These are phyloP conservation scores for Alternaria sp. DNA, from an alignment of 2,329 filamentous ascomycete species.

Conservation along the genomic window DNA sequence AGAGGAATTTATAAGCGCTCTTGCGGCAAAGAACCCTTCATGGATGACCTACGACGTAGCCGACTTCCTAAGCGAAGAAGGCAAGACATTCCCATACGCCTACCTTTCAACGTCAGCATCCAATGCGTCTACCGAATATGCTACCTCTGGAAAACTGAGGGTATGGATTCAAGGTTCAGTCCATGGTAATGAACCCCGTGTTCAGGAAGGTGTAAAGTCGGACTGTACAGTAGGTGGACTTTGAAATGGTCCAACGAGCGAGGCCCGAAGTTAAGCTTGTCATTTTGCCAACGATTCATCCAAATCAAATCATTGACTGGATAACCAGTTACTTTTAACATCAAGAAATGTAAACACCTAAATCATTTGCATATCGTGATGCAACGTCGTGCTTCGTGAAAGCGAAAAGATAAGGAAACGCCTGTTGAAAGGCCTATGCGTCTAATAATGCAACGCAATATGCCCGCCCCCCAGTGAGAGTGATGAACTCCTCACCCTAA, in stretches of 20 bases:
- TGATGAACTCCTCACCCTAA: slow-evolving; percentile 42
- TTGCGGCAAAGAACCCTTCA: slow-evolving; percentile 43
- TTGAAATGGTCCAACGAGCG: neutral
- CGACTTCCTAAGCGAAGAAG: slow-evolving; percentile 48
- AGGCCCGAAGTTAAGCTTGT: neutral
- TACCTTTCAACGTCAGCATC: slow-evolving; percentile 33
- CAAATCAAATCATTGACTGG: neutral
- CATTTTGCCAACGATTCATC: neutral
- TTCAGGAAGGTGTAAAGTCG: slow-evolving; percentile 35
- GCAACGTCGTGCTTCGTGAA: neutral
- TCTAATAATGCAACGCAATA: slow-evolving; percentile 11
- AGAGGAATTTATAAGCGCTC: slow-evolving; percentile 37
- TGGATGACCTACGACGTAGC: slow-evolving; percentile 44
- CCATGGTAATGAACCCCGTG: slow-evolving; percentile 52
- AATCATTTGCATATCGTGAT: neutral
- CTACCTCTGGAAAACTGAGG: slow-evolving; percentile 38
- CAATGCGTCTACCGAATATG: slow-evolving; percentile 14
- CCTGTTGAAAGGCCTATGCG: slow-evolving; percentile 16
- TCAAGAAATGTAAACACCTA: neutral
- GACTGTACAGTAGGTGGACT: neutral
- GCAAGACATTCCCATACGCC: slow-evolving; percentile 44
- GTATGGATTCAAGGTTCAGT: slow-evolving; percentile 52
- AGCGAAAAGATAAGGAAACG: neutral
- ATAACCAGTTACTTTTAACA: neutral
- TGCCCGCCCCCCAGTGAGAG: slow-evolving; percentile 26